Base-by-base conservation (phyloP, 2,329 filamentous ascomycete genomes). In the Aspergillus sp. region DNA sequence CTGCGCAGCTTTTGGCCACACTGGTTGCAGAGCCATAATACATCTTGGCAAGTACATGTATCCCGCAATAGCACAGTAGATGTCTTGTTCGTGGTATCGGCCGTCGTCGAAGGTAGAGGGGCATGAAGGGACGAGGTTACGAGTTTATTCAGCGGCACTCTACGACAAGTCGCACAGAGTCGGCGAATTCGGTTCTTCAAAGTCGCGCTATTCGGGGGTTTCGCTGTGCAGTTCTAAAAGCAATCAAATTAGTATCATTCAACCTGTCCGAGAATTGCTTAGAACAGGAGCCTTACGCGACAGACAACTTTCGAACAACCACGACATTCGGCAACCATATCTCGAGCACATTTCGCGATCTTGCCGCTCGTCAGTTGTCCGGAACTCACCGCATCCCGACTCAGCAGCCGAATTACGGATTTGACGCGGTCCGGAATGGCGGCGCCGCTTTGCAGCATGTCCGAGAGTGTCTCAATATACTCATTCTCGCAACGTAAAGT, bases 401-500 rank as follows among this genome's bases (percentile, higher is more conserved):
- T 73, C 35, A 73, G 52, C 39, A 71, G 50, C 3, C 58, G 68
- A 15, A 70, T 62, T 19, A 70, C 69, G 8, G 69, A 71, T 54
- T 70, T 72, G 50, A 70, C 66, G 37, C 65, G 70, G 45, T 68
- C 64, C 9, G 70, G 68, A 37, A 73, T 64, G 9, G 65, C 62
- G 24, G 70, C 70, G 35, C 77, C 76, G 44, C 77, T 77, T 55
- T 84, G 80, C 59, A 72, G 61, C 61, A 73, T 65, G 35, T 74
- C 73, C 15, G 69, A 64, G 24, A 76, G 57, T 58, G 73, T 68
- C 68, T 73, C 62, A 62, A 79, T 70, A 44, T 77, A 75, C 67
- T 96, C 91, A 72, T 92, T 91, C 61, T 81, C 82, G 78, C 93
- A 97, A 62, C 86, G 91, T 51, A 97, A 81, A 2, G 91, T 93